These are phyloP conservation scores for Pseudocercospora fuligena DNA, from an alignment of 2,329 filamentous ascomycete genomes.

Conservation along the genomic window DNA sequence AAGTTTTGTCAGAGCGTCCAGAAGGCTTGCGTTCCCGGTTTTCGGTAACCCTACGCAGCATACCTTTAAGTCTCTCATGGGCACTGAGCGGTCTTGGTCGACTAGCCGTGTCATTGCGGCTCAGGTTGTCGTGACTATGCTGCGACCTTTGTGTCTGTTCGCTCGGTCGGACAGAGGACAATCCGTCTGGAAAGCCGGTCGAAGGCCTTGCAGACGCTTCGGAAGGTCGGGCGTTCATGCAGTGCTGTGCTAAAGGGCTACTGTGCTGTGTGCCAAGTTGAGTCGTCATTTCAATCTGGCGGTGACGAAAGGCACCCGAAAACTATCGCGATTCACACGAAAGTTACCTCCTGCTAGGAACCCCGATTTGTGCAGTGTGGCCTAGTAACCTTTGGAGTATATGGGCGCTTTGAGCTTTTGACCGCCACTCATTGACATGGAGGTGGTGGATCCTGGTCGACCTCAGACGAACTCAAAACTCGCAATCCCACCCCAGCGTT, in stretches of 20 bases:
- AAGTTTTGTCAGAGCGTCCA: not conserved
- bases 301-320: not conserved
- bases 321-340: not conserved
- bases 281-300: not conserved
- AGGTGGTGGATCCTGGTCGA: constrained; percentile 1
- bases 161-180: not conserved
- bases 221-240: constrained; percentile 8
- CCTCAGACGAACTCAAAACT: constrained; percentile 8
- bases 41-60: constrained; percentile 23
- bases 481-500: constrained; percentile 1
- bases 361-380: not conserved
- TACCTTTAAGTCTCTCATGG: constrained; percentile 17
- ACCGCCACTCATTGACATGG: not conserved
- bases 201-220: constrained; percentile 7
- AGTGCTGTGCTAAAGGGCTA: constrained; percentile 2
- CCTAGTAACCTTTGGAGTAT: not conserved
- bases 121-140: constrained; percentile 1
- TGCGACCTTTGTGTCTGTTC: constrained; percentile 2
- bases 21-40: not conserved
- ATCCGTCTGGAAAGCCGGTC: not conserved
- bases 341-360: not conserved
- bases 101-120: constrained; percentile 16
- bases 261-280: not conserved
- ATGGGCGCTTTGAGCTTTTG: not conserved
- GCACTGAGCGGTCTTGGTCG: constrained; percentile 20